Conservation (phyloP, 345 rosid species). For the Abelmoschus esculentus region DNA sequence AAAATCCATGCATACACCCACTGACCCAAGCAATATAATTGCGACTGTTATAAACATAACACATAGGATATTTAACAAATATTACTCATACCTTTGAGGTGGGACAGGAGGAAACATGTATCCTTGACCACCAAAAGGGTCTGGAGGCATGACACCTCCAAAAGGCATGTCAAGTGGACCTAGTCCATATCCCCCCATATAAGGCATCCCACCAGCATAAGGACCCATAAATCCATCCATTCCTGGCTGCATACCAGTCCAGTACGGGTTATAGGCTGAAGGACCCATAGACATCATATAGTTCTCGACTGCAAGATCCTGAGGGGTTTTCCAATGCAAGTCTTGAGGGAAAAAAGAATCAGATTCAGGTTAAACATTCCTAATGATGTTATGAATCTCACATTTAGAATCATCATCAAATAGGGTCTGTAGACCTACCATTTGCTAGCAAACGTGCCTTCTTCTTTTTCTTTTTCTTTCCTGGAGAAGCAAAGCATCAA, state of each 20-base stretch:
- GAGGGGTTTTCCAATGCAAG: constrained; percentile 62
- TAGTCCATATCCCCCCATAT: constrained; percentile 51
- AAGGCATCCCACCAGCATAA: constrained; percentile 47
- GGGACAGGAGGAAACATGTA: constrained; percentile 60
- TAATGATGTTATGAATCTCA: neutral
- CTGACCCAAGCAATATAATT: neutral
- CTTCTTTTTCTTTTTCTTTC: constrained; percentile 79
- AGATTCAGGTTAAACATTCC: neutral
- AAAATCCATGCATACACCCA: neutral
- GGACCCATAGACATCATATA: constrained; percentile 82
- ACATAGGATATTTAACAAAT: constrained; percentile 11
- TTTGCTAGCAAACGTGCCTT: constrained; percentile 54
- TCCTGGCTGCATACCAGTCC: constrained; percentile 74
- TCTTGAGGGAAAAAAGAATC: constrained; percentile 35
- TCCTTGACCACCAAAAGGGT: constrained; percentile 53
- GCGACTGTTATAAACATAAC: neutral
- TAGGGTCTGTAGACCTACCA: constrained; percentile 26
- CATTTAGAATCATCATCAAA: neutral
- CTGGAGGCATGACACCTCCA: constrained; percentile 56
- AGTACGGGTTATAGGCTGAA: constrained; percentile 59
- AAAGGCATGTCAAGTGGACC: constrained; percentile 57
- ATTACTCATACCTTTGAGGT: constrained; percentile 42
- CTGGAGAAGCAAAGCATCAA: constrained; percentile 31
- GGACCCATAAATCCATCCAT: constrained; percentile 57
- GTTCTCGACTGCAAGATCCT: constrained; percentile 53